These are phyloP conservation scores for Apiospora pterosperma DNA, from an alignment of 2,329 filamentous ascomycete species.

Conservation along the genomic window DNA sequence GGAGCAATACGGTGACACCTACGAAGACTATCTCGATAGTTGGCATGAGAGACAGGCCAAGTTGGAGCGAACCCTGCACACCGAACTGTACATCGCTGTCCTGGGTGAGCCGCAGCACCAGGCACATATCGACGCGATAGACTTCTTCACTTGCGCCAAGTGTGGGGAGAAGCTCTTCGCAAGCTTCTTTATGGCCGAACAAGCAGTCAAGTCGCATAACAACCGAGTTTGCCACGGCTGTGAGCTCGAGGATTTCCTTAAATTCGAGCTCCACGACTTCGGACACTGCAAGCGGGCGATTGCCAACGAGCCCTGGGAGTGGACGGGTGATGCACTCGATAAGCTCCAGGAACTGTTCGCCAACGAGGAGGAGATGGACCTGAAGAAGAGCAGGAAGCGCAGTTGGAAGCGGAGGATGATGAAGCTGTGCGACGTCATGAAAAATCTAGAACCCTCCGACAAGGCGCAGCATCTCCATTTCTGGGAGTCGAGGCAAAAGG, in stretches of 20 bases:
- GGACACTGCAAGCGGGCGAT: not conserved
- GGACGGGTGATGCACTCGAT: not conserved
- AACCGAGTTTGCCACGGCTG: constrained; percentile 18
- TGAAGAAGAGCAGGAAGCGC: too few relatives aligned
- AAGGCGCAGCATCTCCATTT: too few relatives aligned
- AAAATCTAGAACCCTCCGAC: not conserved
- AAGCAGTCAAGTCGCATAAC: not conserved
- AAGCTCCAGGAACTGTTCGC: not conserved
- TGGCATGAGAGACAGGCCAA: not conserved
- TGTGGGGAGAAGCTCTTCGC: constrained; percentile 12
- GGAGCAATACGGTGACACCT: not conserved
- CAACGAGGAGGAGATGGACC: not conserved
- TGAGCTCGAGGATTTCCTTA: constrained; percentile 8
- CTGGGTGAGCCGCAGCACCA: constrained; percentile 11
- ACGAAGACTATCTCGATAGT: not conserved
- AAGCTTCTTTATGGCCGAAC: constrained; percentile 12
- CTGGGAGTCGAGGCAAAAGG: not conserved
- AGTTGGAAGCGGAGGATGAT: not conserved
- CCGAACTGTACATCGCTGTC: constrained; percentile 16
- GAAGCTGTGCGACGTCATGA: not conserved
- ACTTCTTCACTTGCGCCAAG: constrained; percentile 9
- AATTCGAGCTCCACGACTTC: constrained; percentile 4
- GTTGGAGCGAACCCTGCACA: constrained; percentile 12
- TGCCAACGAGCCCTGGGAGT: not conserved
- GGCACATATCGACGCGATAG: not conserved